Evolutionary conservation across 2,329 filamentous ascomycete species (phyloP), one percentile per base, ranked within the genome.

Genomic region (Aspergillus piperis): DNA sequence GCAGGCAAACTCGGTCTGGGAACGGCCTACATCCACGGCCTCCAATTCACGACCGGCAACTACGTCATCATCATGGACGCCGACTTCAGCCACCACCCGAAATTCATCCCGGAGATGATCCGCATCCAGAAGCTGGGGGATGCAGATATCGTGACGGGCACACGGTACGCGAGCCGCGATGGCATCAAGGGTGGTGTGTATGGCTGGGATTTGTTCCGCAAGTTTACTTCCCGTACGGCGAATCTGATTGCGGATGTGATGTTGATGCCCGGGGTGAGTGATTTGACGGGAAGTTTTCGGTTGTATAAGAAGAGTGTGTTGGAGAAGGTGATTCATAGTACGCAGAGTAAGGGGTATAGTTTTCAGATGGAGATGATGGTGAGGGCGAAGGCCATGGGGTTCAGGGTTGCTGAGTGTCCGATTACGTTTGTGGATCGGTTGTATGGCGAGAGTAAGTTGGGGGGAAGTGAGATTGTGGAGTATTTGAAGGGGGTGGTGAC

Each of bases 301-400:
- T 78, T 99, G 76, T 99, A 99, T 79, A 98, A 96, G 88, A 92
- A 90, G 81, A 81, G 83, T 62, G 91, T 96, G 63, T 79, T 99
- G 72, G 86, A 96, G 77, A 93, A 91, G 83, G 92, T 96, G 60
- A 97, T 99, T 70, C 82, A 84, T 72, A 91, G 86, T 78, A 97
- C 92, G 8, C 90, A 97, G 83, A 95, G 91, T 75, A 96, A 98
- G 81, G 95, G 95, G 2, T 99, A 98, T 77, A 94, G 90, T 42
- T 99, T 99, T 84, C 95, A 99, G 86, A 99, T 99, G 95, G 94
- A 97, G 84, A 90, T 99, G 88, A 98, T 97, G 89, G 94, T 98
- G 8, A 85, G 93, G 63, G 95, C 95, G 36, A 97, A 97, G 86
- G 91, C 90, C 15, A 93, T 97, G 91, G 94, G 95, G 1, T 96